phyloP scores from a whole-genome alignment of 345 rosid genomes.

The Xanthoceras sorbifolium region DNA sequence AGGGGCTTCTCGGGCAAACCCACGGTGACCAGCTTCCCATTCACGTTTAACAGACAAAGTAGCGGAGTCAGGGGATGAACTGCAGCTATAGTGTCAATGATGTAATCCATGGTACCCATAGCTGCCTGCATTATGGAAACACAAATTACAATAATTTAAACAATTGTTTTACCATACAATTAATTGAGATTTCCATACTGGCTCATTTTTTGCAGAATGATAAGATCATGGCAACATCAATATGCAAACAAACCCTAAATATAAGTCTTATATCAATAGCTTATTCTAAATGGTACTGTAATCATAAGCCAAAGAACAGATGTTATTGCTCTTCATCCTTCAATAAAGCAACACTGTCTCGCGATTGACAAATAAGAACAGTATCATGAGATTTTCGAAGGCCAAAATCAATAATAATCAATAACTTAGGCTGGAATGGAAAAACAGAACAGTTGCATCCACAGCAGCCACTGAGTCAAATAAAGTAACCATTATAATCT shows the following conservation, averaged over 20 bases:
- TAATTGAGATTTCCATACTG: background rate
- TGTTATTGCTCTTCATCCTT: background rate
- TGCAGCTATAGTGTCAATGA: slow-evolving; percentile 84
- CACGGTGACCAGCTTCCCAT: slow-evolving; percentile 69
- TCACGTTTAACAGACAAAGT: slow-evolving; percentile 65
- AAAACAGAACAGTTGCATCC: background rate
- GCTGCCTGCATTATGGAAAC: slow-evolving; percentile 50
- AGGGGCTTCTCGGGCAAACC: slow-evolving; percentile 84
- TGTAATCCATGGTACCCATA: slow-evolving; percentile 71
- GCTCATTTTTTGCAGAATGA: background rate
- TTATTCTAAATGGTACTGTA: background rate
- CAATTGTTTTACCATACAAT: background rate
- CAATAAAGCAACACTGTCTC: background rate
- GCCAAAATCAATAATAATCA: no score
- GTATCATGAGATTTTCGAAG: background rate
- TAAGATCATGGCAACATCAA: background rate
- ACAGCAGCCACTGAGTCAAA: background rate
- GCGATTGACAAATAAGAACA: background rate
- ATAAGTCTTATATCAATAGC: background rate
- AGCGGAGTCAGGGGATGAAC: slow-evolving; percentile 72
- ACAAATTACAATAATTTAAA: background rate
- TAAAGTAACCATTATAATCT: background rate
- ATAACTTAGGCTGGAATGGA: no score
- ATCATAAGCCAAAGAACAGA: background rate
- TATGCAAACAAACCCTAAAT: background rate